Base-by-base conservation (phyloP, 208 protist genomes). In the Trypanosoma platydactyli region DNA sequence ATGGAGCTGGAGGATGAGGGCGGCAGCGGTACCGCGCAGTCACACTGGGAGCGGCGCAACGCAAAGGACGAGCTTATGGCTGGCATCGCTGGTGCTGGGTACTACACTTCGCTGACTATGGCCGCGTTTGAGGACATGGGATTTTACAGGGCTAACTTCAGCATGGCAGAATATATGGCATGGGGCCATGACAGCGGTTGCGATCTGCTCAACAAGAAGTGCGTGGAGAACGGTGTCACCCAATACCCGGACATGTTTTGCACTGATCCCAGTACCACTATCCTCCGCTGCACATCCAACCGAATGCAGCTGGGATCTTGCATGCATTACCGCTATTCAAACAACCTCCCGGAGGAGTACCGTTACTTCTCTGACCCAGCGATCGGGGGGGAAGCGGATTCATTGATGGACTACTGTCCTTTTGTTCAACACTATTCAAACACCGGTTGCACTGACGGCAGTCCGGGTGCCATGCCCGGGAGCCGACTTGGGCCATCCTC, bases 141-240 rank as follows among this genome's bases (percentile, higher is more conserved):
- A 35, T 92, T 71, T 64, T 97, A 95, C 77, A 29, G 51, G 18
- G 82, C 65, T 20, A 73, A 86, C 74, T 92, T 76, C 58, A 50
- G 1, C 45, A 79, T 75, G 41, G 83, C 81, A 0, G 80, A 94
- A 51, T 44, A 7, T 24, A 86, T 96, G 74, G n/a, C 57, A 35
- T 97, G 86, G 85, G 91, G 84, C 35, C 16, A 50, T n/a, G 66
- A 81, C 16, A 35, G 40, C 0, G 88, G 89, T 35, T 95, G 88
- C 59, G 29, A 13, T 7, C 79, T 94, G n/a, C 38, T 86, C 22
- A 56, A 22, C 3, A 42, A 73, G 3, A 81, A 80, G 70, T 89
- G 82, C 60, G 50, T 86, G 50, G 42, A 20, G 11, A 42, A 76
- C 53, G 33, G 35, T n/a, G 50, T 71, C 1, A 73, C 79, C 4